phyloP scores from a whole-genome alignment of 805 yeast species.

The Blastobotrys americana region DNA sequence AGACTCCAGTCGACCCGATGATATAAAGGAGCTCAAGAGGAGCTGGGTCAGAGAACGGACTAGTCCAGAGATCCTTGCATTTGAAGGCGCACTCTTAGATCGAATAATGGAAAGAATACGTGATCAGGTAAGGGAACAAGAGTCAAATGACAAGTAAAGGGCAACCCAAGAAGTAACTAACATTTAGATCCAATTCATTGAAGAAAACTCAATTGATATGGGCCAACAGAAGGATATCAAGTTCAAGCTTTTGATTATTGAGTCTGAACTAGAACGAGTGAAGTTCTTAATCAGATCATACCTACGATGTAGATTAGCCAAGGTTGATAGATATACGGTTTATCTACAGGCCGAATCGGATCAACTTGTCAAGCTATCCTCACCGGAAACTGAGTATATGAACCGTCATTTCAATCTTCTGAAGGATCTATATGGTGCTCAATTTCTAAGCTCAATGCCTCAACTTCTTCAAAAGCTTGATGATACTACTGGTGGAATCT shows the following conservation, averaged over 20 bases:
- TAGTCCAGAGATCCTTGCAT: slow-evolving; percentile 81
- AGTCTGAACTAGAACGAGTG: slow-evolving; percentile 83
- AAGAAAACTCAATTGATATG: slow-evolving; percentile 68
- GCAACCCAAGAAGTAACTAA: neutral
- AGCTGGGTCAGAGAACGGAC: slow-evolving; percentile 81
- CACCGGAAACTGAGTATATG: slow-evolving; percentile 59
- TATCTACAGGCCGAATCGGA: slow-evolving; percentile 44
- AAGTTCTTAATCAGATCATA: slow-evolving; percentile 77
- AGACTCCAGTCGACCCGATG: slow-evolving; percentile 54
- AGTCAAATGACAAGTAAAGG: neutral
- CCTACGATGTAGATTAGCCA: slow-evolving; percentile 61
- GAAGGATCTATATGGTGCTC: slow-evolving; percentile 55
- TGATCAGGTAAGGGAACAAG: slow-evolving; percentile 25
- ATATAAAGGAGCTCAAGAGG: slow-evolving; percentile 42
- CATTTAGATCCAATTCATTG: slow-evolving; percentile 66
- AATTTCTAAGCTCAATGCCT: slow-evolving; percentile 65
- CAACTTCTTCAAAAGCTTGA: slow-evolving; percentile 62
- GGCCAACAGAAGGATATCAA: slow-evolving; percentile 57
- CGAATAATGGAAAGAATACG: slow-evolving; percentile 53
- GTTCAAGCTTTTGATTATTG: slow-evolving; percentile 73
- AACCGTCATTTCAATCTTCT: slow-evolving; percentile 58
- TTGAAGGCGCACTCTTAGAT: slow-evolving; percentile 53
- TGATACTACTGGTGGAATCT: slow-evolving; percentile 49
- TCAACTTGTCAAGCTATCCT: slow-evolving; percentile 40
- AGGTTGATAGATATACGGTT: slow-evolving; percentile 65